These are phyloP conservation scores for Linderina pennispora DNA, from an alignment of 192 early-diverging fungal genomes.

Conservation along the genomic window DNA sequence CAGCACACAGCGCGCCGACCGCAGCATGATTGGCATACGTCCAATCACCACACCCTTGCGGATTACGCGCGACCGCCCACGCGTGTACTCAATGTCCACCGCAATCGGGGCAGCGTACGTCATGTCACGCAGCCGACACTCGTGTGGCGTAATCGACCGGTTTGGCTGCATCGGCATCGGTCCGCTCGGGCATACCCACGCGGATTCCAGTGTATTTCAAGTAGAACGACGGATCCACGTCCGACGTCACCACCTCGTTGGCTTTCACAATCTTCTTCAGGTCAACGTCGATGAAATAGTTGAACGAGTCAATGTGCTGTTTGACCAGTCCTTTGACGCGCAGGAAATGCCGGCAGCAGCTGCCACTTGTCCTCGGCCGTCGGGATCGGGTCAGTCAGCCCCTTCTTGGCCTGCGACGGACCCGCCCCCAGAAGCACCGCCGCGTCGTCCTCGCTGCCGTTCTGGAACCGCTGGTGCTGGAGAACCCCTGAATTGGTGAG, in stretches of 20 bases:
- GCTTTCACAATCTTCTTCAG: slow-evolving; percentile 91
- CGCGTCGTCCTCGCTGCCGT: not conserved
- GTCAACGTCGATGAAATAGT: slow-evolving; percentile 96
- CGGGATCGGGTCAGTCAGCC: slow-evolving; percentile 35
- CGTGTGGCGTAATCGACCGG: slow-evolving; percentile 82
- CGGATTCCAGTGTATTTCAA: slow-evolving; percentile 87
- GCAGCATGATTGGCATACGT: slow-evolving; percentile 94
- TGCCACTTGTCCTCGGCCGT: slow-evolving; percentile 90
- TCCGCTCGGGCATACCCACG: slow-evolving; percentile 73
- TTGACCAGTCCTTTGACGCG: slow-evolving; percentile 97
- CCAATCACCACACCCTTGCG: slow-evolving; percentile 81
- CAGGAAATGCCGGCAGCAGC: slow-evolving; percentile 91
- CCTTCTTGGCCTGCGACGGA: not conserved
- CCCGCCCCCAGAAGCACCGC: slow-evolving; percentile 10
- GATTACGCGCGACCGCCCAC: slow-evolving; percentile 73
- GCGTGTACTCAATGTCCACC: slow-evolving; percentile 91
- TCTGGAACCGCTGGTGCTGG: not conserved
- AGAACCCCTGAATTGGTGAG: not conserved
- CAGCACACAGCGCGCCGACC: slow-evolving; percentile 78
- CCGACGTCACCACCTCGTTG: slow-evolving; percentile 83
- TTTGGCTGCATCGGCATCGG: slow-evolving; percentile 68
- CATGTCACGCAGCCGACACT: slow-evolving; percentile 93
- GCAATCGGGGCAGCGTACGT: slow-evolving; percentile 90
- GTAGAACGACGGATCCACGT: slow-evolving; percentile 91
- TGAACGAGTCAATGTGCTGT: slow-evolving; percentile 99